Conservation (phyloP, 2,329 filamentous ascomycete genomes). For the Xylariomycetidae sp. region DNA sequence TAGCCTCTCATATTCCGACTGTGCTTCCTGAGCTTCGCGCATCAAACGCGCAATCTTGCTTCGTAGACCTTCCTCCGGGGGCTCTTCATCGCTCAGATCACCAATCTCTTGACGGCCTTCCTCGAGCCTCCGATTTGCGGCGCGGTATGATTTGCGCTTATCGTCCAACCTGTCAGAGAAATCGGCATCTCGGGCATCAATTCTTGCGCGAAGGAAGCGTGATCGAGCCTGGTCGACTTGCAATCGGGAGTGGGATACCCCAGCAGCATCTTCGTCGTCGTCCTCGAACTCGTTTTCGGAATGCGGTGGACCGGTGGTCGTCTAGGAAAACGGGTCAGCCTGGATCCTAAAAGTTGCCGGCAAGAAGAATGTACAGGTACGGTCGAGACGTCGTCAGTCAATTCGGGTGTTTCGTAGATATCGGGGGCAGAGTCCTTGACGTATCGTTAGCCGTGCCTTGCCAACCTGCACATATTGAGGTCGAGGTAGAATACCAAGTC, state of each 20-base stretch:
- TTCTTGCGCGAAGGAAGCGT: slow-evolving; percentile 67
- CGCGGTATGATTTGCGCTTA: slow-evolving; percentile 78
- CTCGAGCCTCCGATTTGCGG: slow-evolving; percentile 59
- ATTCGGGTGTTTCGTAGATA: slow-evolving; percentile 91
- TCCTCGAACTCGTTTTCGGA: slow-evolving; percentile 58
- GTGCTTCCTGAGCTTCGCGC: slow-evolving; percentile 52
- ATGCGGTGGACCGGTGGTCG: slow-evolving; percentile 48
- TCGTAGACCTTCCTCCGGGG: slow-evolving; percentile 70
- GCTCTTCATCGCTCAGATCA: slow-evolving; percentile 63
- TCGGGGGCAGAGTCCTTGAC: slow-evolving; percentile 84
- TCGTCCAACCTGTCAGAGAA: slow-evolving; percentile 84
- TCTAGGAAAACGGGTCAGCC: slow-evolving; percentile 31
- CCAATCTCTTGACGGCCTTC: slow-evolving; percentile 63
- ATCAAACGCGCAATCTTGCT: slow-evolving; percentile 75
- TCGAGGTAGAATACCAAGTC: slow-evolving; percentile 54
- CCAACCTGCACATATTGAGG: no score
- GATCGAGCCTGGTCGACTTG: slow-evolving; percentile 74
- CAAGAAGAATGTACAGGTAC: slow-evolving; percentile 54
- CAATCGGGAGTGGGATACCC: slow-evolving; percentile 70
- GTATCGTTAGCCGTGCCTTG: slow-evolving; percentile 13
- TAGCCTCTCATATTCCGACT: slow-evolving; percentile 51
- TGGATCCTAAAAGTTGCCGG: background rate
- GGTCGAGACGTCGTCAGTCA: slow-evolving; percentile 86
- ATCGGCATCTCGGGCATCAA: slow-evolving; percentile 74
- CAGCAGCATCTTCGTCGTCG: slow-evolving; percentile 55